phyloP scores from a whole-genome alignment of 2,329 filamentous ascomycete species.

The Dendrostoma leiphaemia region DNA sequence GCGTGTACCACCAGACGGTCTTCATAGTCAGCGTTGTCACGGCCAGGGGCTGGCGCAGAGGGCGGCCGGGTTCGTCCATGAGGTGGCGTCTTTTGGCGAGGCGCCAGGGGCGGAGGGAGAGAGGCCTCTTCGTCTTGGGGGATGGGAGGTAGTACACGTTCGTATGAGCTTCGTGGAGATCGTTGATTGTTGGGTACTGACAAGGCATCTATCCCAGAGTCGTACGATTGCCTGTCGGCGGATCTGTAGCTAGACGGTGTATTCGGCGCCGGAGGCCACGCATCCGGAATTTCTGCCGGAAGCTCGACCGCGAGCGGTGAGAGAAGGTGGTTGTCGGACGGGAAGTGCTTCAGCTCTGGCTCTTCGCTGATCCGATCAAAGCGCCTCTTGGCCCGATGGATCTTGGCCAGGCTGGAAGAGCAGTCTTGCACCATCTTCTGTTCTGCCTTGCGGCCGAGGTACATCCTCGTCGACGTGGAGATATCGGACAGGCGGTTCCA shows the following conservation, averaged over 20 bases:
- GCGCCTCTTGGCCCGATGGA: conserved; percentile 72
- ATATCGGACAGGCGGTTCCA: conserved; percentile 95
- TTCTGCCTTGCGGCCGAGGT: conserved; percentile 70
- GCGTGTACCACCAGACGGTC: conserved; percentile 56
- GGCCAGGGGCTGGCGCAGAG: conserved; percentile 22
- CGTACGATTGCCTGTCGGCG: conserved; percentile 44
- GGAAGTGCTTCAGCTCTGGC: conserved; percentile 42
- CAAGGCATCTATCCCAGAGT: conserved; percentile 52
- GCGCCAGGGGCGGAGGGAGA: conserved; percentile 26
- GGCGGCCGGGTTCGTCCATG: conserved; percentile 13
- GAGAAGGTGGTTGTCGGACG: conserved; percentile 35
- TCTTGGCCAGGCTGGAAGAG: conserved; percentile 78
- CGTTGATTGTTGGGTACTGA: conserved; percentile 38
- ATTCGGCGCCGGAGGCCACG: conserved; percentile 32
- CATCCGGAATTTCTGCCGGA: conserved; percentile 51
- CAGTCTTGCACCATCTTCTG: conserved; percentile 76
- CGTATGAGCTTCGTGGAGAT: conserved; percentile 52
- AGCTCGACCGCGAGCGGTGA: conserved; percentile 55
- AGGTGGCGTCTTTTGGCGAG: conserved; percentile 27
- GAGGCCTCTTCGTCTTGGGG: conserved; percentile 28
- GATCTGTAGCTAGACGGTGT: conserved; percentile 40
- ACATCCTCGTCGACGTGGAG: conserved; percentile 84
- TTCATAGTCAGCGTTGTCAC: conserved; percentile 30
- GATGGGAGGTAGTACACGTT: conserved; percentile 35
- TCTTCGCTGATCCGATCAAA: conserved; percentile 51